phyloP scores from a whole-genome alignment of 257 asterid species.

The Solanum gracilifrons region DNA sequence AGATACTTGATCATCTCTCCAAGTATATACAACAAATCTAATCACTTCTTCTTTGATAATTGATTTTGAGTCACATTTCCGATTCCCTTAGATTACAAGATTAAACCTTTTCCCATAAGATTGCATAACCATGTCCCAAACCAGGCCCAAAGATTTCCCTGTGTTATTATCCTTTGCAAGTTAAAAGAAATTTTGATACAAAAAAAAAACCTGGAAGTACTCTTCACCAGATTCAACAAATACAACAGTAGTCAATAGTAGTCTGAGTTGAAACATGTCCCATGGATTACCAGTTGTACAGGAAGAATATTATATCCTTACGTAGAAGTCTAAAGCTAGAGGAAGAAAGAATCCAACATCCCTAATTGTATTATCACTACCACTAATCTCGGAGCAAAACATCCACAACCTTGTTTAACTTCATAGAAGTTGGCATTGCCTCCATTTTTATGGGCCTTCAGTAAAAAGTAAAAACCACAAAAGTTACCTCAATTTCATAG shows the following conservation, averaged over 20 bases:
- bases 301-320: neutral
- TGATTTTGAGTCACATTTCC: neutral
- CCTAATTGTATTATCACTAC: neutral
- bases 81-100: neutral
- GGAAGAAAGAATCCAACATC: neutral
- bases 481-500: slow-evolving; percentile 77
- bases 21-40: neutral
- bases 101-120: neutral
- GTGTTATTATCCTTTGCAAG: neutral
- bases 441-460: neutral
- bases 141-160: neutral
- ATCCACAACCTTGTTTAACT: neutral
- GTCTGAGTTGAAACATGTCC: neutral
- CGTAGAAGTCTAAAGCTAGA: neutral
- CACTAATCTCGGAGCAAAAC: neutral
- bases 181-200: neutral
- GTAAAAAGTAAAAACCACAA: neutral
- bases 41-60: neutral
- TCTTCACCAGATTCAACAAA: neutral
- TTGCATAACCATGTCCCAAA: neutral
- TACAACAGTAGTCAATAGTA: neutral
- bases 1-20: neutral
- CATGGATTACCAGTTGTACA: neutral
- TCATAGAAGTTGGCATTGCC: neutral
- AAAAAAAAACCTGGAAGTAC: neutral